Evolutionary conservation across 2,329 filamentous ascomycete genomes (phyloP).

Genomic region (Anthostomella pinea): DNA sequence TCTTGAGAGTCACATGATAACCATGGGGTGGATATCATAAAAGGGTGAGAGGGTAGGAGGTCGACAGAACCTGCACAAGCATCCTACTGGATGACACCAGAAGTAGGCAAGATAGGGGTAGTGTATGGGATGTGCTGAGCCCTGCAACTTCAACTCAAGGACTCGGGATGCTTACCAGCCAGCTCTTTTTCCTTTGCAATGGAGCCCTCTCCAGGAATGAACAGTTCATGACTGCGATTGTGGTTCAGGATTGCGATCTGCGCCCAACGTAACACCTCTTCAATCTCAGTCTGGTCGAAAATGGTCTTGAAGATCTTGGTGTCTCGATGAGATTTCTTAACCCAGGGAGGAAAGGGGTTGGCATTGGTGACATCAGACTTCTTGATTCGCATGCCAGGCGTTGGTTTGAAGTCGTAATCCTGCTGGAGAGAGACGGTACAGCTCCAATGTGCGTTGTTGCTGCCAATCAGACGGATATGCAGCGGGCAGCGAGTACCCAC

Average conservation of each 20-base stretch:
- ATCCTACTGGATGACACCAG: too few relatives aligned
- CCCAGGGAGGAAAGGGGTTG: conserved; percentile 66
- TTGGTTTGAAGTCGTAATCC: conserved; percentile 57
- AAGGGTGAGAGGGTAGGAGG: too few relatives aligned
- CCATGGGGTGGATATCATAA: too few relatives aligned
- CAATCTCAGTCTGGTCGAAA: conserved; percentile 59
- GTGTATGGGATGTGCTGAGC: too few relatives aligned
- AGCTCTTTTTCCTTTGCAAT: conserved; percentile 37
- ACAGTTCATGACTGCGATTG: conserved; percentile 47
- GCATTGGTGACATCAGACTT: conserved; percentile 46
- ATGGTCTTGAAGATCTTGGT: conserved; percentile 63
- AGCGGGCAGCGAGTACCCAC: conserved; percentile 76
- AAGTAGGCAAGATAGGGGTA: too few relatives aligned
- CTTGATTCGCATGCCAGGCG: conserved; percentile 37
- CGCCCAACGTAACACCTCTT: conserved; percentile 67
- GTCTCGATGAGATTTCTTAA: conserved; percentile 41
- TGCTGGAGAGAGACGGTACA: conserved; percentile 66
- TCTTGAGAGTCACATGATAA: too few relatives aligned
- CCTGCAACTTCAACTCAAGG: too few relatives aligned
- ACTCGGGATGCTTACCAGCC: conserved; percentile 25
- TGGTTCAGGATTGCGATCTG: conserved; percentile 78
- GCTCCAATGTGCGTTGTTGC: conserved; percentile 57
- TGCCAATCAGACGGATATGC: conserved; percentile 67
- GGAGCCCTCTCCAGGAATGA: conserved; percentile 49
- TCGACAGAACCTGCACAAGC: too few relatives aligned